Evolutionary conservation across 352 stramenopile species (phyloP), one percentile per base, ranked within the genome.

Genomic region (Phytophthora citrophthora): DNA sequence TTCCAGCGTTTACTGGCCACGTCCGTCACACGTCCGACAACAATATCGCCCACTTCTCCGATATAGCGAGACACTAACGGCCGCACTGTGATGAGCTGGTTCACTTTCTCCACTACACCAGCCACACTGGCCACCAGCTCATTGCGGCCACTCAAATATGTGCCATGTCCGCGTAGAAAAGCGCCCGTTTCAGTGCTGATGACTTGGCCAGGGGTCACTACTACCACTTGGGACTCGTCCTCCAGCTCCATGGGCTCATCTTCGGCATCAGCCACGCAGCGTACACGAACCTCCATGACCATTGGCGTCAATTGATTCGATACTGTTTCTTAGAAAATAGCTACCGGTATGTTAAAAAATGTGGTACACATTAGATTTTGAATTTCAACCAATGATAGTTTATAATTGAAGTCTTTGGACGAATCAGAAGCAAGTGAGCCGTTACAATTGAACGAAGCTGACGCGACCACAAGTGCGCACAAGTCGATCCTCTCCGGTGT

Each of bases 1-100:
- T 97, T 98, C 97, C 97, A 99, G 47, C 93, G 83, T 61, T 98
- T 98, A 51, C 83, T 94, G 52, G 76, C 91, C 23, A 99, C 96
- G 43, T 97, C 91, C 0, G 90, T 85, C 24, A 99, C 89, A 40
- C 96, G 85, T n/a, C 97, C 97, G 0, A 99, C 91, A 13, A 99
- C 87, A 26, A 99, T 91, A 88, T 99, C 97, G 20, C 97, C 97
- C 13, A 99, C 95, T 64, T 99, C 94, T 23, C 94, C 95, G 54
- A 91, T 88, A 76, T 98, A 99, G 10, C 94, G 79, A 9, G 81
- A 92, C 40, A 90, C 79, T 0, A 97, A 74, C n/a, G 93, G 93
- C 38, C 96, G 90, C 31, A 99, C 96, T 3, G 84, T 94, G 65
- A 98, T 96, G 23, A 99, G 83, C 78, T 99, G 97, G 74, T 99